A percentile compares a stretch with the other conserved stretches of the same genome.
Conservation (phyloP, 805 yeast species). For the Ogataea allantospora region DNA sequence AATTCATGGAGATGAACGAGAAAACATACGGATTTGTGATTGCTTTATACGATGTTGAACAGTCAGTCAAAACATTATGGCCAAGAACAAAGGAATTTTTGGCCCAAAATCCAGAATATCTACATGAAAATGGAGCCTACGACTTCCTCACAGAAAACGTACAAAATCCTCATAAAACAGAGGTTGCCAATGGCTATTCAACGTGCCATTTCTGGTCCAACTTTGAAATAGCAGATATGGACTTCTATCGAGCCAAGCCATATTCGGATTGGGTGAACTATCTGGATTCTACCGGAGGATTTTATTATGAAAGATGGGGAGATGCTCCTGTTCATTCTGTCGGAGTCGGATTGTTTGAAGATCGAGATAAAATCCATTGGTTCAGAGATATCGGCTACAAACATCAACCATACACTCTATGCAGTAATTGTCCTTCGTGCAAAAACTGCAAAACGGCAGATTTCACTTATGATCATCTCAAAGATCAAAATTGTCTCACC, state of each 20-base stretch:
- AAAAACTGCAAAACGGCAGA: constrained; percentile 49
- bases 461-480: constrained; percentile 52
- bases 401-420: constrained; percentile 62
- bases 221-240: constrained; percentile 83
- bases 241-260: constrained; percentile 68
- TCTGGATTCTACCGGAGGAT: constrained; percentile 71
- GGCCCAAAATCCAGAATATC: constrained; percentile 52
- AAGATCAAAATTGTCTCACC: constrained; percentile 72
- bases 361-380: constrained; percentile 73
- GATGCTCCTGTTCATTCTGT: constrained; percentile 88
- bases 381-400: constrained; percentile 80
- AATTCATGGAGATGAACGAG: constrained; percentile 62
- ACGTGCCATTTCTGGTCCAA: constrained; percentile 89
- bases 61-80: constrained; percentile 64
- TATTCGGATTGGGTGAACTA: constrained; percentile 62
- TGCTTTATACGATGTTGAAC: constrained; percentile 66
- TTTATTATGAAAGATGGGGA: constrained; percentile 91
- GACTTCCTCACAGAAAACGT: constrained; percentile 51
- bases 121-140: constrained; percentile 53
- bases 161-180: constrained; percentile 47
- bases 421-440: constrained; percentile 66
- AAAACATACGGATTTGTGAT: constrained; percentile 76
- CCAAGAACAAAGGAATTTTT: constrained; percentile 64
- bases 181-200: constrained; percentile 44
- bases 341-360: constrained; percentile 71